These are phyloP conservation scores for Lithospermum erythrorhizon DNA, from an alignment of 257 asterid species.

Conservation along the genomic window DNA sequence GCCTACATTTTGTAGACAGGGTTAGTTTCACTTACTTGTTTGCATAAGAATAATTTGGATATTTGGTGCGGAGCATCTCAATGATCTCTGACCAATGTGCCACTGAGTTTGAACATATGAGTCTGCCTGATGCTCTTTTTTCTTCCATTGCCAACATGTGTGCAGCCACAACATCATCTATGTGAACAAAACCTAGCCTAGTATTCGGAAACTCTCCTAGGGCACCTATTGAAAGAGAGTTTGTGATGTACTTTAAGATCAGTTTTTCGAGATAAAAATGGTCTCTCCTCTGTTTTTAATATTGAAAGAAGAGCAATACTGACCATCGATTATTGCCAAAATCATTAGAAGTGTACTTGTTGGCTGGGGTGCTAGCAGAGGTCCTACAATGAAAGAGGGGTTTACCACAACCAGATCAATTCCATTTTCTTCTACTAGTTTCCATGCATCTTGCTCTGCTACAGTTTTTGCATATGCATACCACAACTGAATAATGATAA, in stretches of 20 bases:
- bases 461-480: neutral
- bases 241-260: neutral
- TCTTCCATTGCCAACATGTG: conserved; percentile 84
- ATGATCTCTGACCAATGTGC: conserved; percentile 82
- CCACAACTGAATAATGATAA: neutral
- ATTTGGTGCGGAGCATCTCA: conserved; percentile 46
- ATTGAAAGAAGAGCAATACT: neutral
- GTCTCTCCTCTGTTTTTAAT: no score
- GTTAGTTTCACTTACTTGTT: conserved; percentile 35
- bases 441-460: neutral
- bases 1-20: neutral
- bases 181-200: conserved; percentile 74
- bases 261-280: neutral
- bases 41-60: conserved; percentile 59
- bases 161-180: conserved; percentile 77
- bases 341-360: conserved; percentile 59
- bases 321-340: conserved; percentile 56
- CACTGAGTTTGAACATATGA: conserved; percentile 63
- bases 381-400: conserved; percentile 36
- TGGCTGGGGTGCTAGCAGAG: conserved; percentile 79
- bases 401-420: neutral
- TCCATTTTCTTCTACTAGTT: neutral
- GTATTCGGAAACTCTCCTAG: conserved; percentile 62
- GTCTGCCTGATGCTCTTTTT: conserved; percentile 62
- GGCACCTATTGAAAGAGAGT: conserved; percentile 24